These are phyloP conservation scores for Cynara cardunculus DNA, from an alignment of 129 eudicot species.

Conservation along the genomic window DNA sequence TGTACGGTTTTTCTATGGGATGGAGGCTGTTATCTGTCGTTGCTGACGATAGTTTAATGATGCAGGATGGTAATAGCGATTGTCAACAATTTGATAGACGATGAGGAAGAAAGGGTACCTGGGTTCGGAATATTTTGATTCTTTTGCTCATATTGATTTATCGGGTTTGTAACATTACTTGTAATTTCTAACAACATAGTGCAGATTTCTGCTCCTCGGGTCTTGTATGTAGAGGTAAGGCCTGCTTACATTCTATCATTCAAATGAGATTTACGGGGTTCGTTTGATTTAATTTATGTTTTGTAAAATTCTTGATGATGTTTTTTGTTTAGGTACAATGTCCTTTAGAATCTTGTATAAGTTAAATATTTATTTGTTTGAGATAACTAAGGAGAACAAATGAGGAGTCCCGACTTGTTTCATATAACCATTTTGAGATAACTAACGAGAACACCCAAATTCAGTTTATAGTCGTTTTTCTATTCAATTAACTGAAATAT, in stretches of 20 bases:
- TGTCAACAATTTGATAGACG: constrained; percentile 42
- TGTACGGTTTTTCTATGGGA: background rate
- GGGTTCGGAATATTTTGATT: constrained; percentile 27
- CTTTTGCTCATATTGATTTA: background rate
- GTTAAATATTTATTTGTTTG: too few relatives aligned
- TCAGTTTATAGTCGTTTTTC: too few relatives aligned
- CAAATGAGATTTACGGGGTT: background rate
- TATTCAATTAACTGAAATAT: too few relatives aligned
- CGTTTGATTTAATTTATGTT: background rate
- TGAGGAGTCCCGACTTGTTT: too few relatives aligned
- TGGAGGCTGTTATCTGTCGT: background rate
- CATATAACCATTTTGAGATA: too few relatives aligned
- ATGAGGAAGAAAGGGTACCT: constrained; percentile 37
- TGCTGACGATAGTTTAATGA: background rate
- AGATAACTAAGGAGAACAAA: too few relatives aligned
- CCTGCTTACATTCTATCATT: background rate
- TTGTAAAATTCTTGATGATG: background rate
- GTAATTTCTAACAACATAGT: background rate
- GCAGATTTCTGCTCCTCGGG: background rate
- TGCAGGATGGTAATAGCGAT: constrained; percentile 47
- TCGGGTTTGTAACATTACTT: constrained; percentile 16
- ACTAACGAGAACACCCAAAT: too few relatives aligned
- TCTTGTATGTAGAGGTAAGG: background rate
- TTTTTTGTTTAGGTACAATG: background rate
- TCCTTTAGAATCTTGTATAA: background rate